A percentile compares a stretch with the other conserved stretches of the same genome.
phyloP scores from a whole-genome alignment of 106 monocot species.

The Dendrobium huoshanense region DNA sequence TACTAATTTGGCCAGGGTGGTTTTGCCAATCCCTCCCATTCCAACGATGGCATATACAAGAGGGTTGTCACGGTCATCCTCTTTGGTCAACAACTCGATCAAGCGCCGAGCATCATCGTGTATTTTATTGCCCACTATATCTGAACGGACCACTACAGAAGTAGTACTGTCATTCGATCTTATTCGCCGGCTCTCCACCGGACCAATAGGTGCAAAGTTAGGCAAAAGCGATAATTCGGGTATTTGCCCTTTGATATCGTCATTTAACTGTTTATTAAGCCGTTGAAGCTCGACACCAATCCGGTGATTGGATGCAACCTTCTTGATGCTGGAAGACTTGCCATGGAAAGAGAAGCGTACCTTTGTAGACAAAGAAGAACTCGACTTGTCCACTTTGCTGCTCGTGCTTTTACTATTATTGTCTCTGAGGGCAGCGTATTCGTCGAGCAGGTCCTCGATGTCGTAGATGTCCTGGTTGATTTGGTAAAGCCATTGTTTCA shows the following conservation, averaged over 20 bases:
- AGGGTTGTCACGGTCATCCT: not conserved
- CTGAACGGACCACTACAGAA: not conserved
- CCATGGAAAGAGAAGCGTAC: not conserved
- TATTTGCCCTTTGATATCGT: not conserved
- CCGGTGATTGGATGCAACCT: not conserved
- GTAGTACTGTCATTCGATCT: no score
- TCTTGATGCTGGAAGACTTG: not conserved
- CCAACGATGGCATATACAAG: slow-evolving; percentile 5
- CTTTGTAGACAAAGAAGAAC: not conserved
- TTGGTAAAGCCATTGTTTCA: not conserved
- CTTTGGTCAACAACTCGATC: not conserved
- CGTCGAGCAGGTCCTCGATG: not conserved
- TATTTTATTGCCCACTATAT: not conserved
- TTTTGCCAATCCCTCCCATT: slow-evolving; percentile 12
- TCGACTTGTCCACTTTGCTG: not conserved
- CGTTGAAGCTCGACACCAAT: not conserved
- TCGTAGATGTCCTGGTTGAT: not conserved
- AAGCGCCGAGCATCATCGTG: no score
- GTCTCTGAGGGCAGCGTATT: not conserved
- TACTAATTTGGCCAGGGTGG: slow-evolving; percentile 4
- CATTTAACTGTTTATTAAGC: not conserved
- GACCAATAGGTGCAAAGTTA: no score
- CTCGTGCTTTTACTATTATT: not conserved
- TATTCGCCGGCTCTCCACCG: no score
- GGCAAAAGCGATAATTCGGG: no score